Conservation (phyloP, 345 rosid species). For the Capsella bursapastoris region DNA sequence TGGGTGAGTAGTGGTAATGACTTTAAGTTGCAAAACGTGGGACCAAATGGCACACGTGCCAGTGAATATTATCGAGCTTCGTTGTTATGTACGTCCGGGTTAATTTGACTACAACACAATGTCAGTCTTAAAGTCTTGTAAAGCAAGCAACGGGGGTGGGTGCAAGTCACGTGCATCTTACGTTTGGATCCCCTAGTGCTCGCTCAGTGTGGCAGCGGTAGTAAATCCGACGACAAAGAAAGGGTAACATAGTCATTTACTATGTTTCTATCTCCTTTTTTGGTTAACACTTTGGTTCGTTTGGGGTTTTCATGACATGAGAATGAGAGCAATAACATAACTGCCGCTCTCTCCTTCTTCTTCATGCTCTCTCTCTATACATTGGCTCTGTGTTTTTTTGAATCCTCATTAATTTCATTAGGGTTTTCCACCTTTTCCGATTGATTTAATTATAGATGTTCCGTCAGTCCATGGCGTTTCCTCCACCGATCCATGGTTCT, state of each 20-base stretch:
- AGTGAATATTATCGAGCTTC: neutral
- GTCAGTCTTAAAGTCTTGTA: constrained; percentile 25
- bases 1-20: neutral
- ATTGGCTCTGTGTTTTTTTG: constrained; percentile 31
- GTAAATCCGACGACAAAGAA: neutral
- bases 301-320: constrained; percentile 3
- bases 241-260: constrained; percentile 30
- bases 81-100: neutral
- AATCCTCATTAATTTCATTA: constrained; percentile 18
- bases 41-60: constrained; percentile 19
- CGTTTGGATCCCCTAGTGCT: constrained; percentile 22
- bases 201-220: neutral
- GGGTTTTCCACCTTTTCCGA: constrained; percentile 28
- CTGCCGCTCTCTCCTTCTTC: constrained; percentile 41
- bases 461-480: constrained; percentile 40
- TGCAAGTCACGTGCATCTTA: constrained; percentile 43
- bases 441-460: constrained; percentile 32
- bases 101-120: constrained; percentile 25
- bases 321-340: constrained; percentile 27
- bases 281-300: constrained; percentile 19
- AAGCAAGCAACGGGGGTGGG: constrained; percentile 27
- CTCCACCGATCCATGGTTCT: constrained; percentile 40
- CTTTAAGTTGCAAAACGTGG: constrained; percentile 5
- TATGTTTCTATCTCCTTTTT: neutral
- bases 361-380: constrained; percentile 18